These are phyloP conservation scores for Corylus heterophylla DNA, from an alignment of 306 rosid genomes.

Conservation along the genomic window DNA sequence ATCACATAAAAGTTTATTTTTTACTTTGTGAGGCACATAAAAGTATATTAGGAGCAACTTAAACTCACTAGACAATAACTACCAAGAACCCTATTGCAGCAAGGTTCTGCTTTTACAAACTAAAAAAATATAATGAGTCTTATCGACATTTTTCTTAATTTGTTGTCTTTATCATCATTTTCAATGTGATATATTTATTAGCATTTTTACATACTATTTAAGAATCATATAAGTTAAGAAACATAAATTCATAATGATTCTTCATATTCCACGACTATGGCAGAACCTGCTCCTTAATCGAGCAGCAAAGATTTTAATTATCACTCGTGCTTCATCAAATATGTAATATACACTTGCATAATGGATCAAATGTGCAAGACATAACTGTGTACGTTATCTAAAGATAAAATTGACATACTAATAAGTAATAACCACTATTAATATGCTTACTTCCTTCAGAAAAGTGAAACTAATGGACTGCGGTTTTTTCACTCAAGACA, in stretches of 20 bases:
- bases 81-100: constrained; percentile 8
- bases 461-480: not conserved
- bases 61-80: constrained; percentile 16
- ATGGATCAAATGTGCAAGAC: not conserved
- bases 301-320: not conserved
- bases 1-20: constrained; percentile 25
- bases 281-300: not conserved
- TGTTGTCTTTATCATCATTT: not conserved
- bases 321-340: not conserved
- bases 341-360: not conserved
- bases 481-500: not conserved
- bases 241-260: constrained; percentile 1
- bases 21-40: constrained; percentile 20
- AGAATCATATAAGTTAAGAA: not conserved
- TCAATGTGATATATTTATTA: not conserved
- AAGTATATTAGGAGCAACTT: constrained; percentile 15
- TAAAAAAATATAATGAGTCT: not conserved
- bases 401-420: not conserved
- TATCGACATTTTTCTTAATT: not conserved
- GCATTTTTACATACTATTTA: not conserved
- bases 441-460: not conserved
- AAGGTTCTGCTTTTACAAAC: constrained; percentile 3
- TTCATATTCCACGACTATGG: constrained; percentile 10
- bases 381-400: not conserved
- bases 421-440: not conserved